phyloP scores from a whole-genome alignment of 1,284 basidiomycete genomes.

The Heliocybe sulcata region DNA sequence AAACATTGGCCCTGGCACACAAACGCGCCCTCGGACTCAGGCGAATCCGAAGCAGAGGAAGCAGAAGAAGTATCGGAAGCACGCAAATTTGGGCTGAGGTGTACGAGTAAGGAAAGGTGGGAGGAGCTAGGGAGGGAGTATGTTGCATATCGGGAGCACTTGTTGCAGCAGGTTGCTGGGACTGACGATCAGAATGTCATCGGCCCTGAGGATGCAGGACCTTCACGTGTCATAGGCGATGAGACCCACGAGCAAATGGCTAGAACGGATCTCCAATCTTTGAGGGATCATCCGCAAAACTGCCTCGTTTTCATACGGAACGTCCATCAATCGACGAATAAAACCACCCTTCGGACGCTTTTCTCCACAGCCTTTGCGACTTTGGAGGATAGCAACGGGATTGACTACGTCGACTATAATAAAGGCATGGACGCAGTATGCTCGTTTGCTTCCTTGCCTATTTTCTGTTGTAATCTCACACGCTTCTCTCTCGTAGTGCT shows the following conservation, averaged over 20 bases:
- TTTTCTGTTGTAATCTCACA: not conserved
- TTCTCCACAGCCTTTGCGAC: slow-evolving; percentile 36
- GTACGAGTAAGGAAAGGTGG: not conserved
- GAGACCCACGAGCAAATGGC: too few relatives aligned
- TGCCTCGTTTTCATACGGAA: slow-evolving; percentile 67
- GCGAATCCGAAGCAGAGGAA: slow-evolving; percentile 3
- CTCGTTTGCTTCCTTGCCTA: slow-evolving; percentile 8
- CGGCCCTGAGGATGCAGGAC: too few relatives aligned
- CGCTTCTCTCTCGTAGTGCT: slow-evolving; percentile 39
- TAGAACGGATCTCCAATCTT: not conserved
- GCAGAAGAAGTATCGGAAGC: slow-evolving; percentile 35
- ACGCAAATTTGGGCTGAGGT: not conserved
- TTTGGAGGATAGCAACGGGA: slow-evolving; percentile 18
- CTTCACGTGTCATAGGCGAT: too few relatives aligned
- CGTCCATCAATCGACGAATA: slow-evolving; percentile 67
- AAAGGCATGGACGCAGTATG: slow-evolving; percentile 70
- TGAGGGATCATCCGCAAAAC: slow-evolving; percentile 8
- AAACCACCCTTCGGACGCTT: slow-evolving; percentile 61
- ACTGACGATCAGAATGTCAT: too few relatives aligned
- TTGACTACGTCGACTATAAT: slow-evolving; percentile 73
- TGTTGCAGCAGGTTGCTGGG: not conserved
- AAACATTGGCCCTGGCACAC: slow-evolving; percentile 54
- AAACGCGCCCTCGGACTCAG: slow-evolving; percentile 2
- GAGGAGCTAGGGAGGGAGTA: not conserved
- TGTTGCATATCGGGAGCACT: not conserved